Evolutionary conservation across 228 moss, liverwort and hornwort species (phyloP).

Genomic region (Sphagnum magellanicum): DNA sequence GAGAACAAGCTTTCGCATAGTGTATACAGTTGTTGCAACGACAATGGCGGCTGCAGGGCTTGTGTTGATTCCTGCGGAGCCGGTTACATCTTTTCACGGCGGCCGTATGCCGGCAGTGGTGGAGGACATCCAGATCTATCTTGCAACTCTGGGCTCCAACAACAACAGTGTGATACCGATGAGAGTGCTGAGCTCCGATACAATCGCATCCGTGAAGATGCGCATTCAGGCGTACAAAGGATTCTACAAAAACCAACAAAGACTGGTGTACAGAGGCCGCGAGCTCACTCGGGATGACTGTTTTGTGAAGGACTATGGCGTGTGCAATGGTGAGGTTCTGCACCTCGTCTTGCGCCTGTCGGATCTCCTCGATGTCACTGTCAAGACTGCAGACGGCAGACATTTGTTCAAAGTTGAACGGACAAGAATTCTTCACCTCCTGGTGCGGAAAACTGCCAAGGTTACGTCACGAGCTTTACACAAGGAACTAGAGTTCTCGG

Average conservation of each 20-base stretch:
- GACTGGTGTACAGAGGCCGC: conserved; percentile 71
- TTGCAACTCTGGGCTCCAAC: conserved; percentile 48
- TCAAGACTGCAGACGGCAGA: conserved; percentile 52
- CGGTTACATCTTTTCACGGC: conserved; percentile 9
- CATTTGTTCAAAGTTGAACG: conserved; percentile 53
- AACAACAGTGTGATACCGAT: conserved; percentile 45
- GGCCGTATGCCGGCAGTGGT: conserved; percentile 13
- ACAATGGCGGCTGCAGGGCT: background rate
- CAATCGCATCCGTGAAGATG: conserved; percentile 89
- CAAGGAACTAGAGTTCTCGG: conserved; percentile 66
- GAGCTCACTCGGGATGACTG: conserved; percentile 64
- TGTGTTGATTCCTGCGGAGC: background rate
- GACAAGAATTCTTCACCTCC: conserved; percentile 49
- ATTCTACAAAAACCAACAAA: conserved; percentile 72
- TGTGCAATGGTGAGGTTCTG: conserved; percentile 54
- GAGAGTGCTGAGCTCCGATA: conserved; percentile 62
- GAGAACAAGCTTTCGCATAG: too few relatives aligned
- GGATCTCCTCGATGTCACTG: conserved; percentile 71
- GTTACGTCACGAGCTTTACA: conserved; percentile 62
- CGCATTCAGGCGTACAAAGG: conserved; percentile 75
- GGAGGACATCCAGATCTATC: conserved; percentile 70
- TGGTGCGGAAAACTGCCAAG: conserved; percentile 57
- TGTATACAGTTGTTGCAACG: background rate
- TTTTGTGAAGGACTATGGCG: conserved; percentile 69
- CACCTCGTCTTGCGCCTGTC: conserved; percentile 65